Conservation (phyloP, 129 eudicot species). For the Arctium minus region DNA sequence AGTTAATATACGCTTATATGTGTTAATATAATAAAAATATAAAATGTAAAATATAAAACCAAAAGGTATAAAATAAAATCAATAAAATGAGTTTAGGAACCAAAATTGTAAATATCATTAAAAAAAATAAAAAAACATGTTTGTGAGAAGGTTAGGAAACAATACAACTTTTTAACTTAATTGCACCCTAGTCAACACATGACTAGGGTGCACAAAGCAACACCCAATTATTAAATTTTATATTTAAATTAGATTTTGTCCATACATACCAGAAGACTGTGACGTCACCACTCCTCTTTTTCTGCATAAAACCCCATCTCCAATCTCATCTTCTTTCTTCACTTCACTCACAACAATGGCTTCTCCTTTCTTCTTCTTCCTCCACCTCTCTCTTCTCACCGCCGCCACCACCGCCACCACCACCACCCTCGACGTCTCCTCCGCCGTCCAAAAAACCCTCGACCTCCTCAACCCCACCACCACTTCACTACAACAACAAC, state of each 20-base stretch:
- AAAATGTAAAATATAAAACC: too few relatives aligned
- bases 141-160: too few relatives aligned
- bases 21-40: too few relatives aligned
- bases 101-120: too few relatives aligned
- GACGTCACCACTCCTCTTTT: slow-evolving; percentile 21
- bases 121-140: too few relatives aligned
- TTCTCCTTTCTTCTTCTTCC: background rate
- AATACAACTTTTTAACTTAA: too few relatives aligned
- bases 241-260: slow-evolving; percentile 15
- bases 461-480: slow-evolving; percentile 24
- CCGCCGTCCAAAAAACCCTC: slow-evolving; percentile 33
- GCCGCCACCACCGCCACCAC: slow-evolving; percentile 13
- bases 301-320: slow-evolving; percentile 16
- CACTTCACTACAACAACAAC: background rate
- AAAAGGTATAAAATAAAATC: too few relatives aligned
- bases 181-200: too few relatives aligned
- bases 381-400: background rate
- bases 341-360: slow-evolving; percentile 28
- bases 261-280: slow-evolving; percentile 14
- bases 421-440: slow-evolving; percentile 25
- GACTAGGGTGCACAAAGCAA: too few relatives aligned
- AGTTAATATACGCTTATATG: too few relatives aligned
- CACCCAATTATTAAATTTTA: background rate
- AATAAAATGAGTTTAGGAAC: too few relatives aligned
- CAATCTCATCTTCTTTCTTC: slow-evolving; percentile 22